Evolutionary conservation across 495 filamentous ascomycete genomes (phyloP).

Genomic region (Podospora bellae-mahoneyi): DNA sequence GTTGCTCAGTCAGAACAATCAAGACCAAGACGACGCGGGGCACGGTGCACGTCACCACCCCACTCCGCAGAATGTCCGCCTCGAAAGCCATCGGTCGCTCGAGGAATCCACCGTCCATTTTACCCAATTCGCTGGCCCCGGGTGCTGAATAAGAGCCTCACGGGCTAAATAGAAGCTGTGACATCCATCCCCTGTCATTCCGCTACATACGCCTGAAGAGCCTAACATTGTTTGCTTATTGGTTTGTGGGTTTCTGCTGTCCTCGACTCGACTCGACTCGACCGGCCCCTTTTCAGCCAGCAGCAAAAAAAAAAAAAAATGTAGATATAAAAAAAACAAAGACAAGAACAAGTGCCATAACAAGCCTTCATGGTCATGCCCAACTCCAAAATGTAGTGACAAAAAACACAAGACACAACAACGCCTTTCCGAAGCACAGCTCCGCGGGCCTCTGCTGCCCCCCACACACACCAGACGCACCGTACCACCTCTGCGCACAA

Average conservation of each 20-base stretch:
- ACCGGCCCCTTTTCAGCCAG: constrained; percentile 10
- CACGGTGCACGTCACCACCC: constrained; percentile 3
- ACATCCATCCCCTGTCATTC: constrained; percentile 8
- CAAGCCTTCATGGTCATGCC: constrained; percentile 24
- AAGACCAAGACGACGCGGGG: not conserved
- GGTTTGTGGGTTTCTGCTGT: not conserved
- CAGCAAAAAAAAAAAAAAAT: constrained; percentile 7
- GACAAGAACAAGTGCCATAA: constrained; percentile 22
- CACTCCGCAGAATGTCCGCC: constrained; percentile 1
- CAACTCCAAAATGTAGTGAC: constrained; percentile 28
- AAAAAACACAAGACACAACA: constrained; percentile 14
- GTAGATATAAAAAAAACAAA: constrained; percentile 11
- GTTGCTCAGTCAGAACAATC: not conserved
- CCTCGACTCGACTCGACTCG: too few relatives aligned
- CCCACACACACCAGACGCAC: not conserved
- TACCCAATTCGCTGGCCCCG: constrained; percentile 19
- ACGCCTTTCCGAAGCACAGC: constrained; percentile 7
- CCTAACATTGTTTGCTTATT: not conserved
- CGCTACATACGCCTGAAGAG: not conserved
- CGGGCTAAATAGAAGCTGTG: constrained; percentile 6
- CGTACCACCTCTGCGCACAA: not conserved
- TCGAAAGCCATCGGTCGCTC: constrained; percentile 7
- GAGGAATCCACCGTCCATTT: constrained; percentile 20
- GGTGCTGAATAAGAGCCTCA: constrained; percentile 24
- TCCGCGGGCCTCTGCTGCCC: constrained; percentile 1